phyloP scores from a whole-genome alignment of 2,329 filamentous ascomycete genomes.

The Penicillium occitanis region DNA sequence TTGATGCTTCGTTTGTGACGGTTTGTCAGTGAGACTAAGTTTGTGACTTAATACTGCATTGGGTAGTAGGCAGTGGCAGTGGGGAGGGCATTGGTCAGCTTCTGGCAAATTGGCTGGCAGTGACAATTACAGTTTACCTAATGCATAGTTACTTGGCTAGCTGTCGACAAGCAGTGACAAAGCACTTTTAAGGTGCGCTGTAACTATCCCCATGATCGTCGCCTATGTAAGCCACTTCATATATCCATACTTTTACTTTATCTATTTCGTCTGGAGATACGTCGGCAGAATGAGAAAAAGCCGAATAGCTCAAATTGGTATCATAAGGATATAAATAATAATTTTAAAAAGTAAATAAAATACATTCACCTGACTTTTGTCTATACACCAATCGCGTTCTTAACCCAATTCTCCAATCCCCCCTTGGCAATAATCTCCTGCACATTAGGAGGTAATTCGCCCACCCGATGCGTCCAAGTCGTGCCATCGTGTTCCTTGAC shows the following conservation, averaged over 20 bases:
- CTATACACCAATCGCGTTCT: slow-evolving; percentile 58
- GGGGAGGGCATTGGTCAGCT: background rate
- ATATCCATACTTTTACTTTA: background rate
- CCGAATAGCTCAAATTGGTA: slow-evolving; percentile 8
- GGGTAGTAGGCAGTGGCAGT: background rate
- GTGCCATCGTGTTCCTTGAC: slow-evolving; percentile 67
- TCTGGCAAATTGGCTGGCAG: background rate
- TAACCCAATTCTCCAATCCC: slow-evolving; percentile 80
- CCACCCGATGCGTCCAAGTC: slow-evolving; percentile 77
- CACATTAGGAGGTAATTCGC: slow-evolving; percentile 79
- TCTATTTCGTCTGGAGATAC: no score
- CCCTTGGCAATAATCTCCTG: slow-evolving; percentile 79
- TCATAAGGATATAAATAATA: background rate
- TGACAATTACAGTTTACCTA: background rate
- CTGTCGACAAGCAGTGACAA: background rate
- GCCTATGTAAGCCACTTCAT: slow-evolving; percentile 1
- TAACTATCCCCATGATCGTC: slow-evolving; percentile 4
- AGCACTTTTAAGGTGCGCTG: background rate
- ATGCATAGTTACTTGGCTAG: background rate
- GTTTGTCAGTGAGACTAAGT: background rate
- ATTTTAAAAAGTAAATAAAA: background rate
- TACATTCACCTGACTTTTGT: background rate
- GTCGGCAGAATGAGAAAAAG: background rate
- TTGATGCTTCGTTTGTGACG: background rate
- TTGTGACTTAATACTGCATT: background rate